Percentiles rank a stretch among this genome's conserved stretches.
Conservation (phyloP, 768 basidiomycete species). For the Tricholoma furcatifolium region DNA sequence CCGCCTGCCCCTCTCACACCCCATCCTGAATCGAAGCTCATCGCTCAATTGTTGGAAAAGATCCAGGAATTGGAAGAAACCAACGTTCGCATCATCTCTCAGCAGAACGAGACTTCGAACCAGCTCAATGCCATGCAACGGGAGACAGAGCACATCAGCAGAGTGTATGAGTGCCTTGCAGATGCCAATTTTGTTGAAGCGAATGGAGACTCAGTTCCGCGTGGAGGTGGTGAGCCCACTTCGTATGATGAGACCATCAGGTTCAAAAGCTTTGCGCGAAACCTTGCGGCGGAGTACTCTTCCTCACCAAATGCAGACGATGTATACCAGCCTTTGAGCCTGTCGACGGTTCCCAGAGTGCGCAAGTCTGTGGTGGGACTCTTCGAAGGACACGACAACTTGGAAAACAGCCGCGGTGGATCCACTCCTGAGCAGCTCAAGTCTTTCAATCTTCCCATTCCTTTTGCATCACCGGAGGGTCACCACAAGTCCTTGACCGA, state of each 20-base stretch:
- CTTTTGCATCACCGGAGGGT: slow-evolving; percentile 30
- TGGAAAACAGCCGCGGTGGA: slow-evolving; percentile 13
- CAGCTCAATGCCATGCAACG: slow-evolving; percentile 69
- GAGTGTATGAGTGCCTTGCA: slow-evolving; percentile 66
- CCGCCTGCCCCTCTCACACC: slow-evolving; percentile 13
- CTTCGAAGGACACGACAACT: slow-evolving; percentile 41
- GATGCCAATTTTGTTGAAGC: slow-evolving; percentile 53
- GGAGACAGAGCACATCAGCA: slow-evolving; percentile 68
- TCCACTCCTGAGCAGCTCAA: slow-evolving; percentile 15
- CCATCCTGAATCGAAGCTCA: slow-evolving; percentile 50
- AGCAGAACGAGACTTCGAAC: slow-evolving; percentile 60
- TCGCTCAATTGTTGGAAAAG: slow-evolving; percentile 72
- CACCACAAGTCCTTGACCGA: slow-evolving; percentile 30
- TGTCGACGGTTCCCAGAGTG: slow-evolving; percentile 21
- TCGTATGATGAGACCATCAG: slow-evolving; percentile 38
- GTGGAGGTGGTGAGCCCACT: slow-evolving; percentile 21
- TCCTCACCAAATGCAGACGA: slow-evolving; percentile 12
- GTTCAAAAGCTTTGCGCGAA: slow-evolving; percentile 46
- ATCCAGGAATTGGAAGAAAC: slow-evolving; percentile 76
- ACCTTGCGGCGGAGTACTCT: slow-evolving; percentile 34
- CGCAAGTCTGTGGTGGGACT: slow-evolving; percentile 62
- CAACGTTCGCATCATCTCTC: slow-evolving; percentile 62
- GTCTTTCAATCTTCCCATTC: slow-evolving; percentile 24
- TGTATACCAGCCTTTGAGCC: slow-evolving; percentile 12
- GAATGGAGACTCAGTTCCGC: slow-evolving; percentile 33